Evolutionary conservation across 805 yeast species (phyloP).

Genomic region (Schwanniomyces occidentalis): DNA sequence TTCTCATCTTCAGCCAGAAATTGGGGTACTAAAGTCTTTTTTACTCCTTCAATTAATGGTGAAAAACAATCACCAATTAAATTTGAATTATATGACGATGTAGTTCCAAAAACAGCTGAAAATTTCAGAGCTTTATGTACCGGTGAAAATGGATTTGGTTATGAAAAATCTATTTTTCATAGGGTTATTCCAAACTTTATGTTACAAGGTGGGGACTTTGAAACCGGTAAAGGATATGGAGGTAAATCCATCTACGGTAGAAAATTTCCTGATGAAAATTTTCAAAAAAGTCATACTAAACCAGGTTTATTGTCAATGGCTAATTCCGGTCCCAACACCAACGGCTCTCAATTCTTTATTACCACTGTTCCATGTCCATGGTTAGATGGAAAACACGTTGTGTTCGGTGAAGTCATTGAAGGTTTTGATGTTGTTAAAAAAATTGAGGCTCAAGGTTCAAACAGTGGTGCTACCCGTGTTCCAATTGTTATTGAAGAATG

Average conservation of each 20-base stretch:
- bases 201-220: conserved; percentile 52
- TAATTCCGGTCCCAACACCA: conserved; percentile 97
- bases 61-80: conserved; percentile 40
- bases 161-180: conserved; percentile 47
- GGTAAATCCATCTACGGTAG: conserved; percentile 62
- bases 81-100: conserved; percentile 72
- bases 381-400: conserved; percentile 93
- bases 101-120: conserved; percentile 93
- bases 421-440: conserved; percentile 79
- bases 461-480: conserved; percentile 47
- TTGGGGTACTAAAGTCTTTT: conserved; percentile 54
- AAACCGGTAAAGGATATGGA: conserved; percentile 47
- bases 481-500: conserved; percentile 54
- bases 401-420: conserved; percentile 84
- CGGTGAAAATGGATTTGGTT: conserved; percentile 48
- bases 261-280: conserved; percentile 78
- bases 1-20: conserved; percentile 49
- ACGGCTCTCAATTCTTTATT: conserved; percentile 96
- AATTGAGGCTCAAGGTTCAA: conserved; percentile 65
- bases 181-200: conserved; percentile 49
- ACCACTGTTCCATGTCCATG: conserved; percentile 87
- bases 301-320: conserved; percentile 92
- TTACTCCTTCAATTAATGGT: conserved; percentile 59
- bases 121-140: conserved; percentile 92
- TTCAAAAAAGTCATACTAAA: conserved; percentile 68